These are phyloP conservation scores for Abelmoschus esculentus DNA, from an alignment of 345 rosid genomes.

Conservation along the genomic window DNA sequence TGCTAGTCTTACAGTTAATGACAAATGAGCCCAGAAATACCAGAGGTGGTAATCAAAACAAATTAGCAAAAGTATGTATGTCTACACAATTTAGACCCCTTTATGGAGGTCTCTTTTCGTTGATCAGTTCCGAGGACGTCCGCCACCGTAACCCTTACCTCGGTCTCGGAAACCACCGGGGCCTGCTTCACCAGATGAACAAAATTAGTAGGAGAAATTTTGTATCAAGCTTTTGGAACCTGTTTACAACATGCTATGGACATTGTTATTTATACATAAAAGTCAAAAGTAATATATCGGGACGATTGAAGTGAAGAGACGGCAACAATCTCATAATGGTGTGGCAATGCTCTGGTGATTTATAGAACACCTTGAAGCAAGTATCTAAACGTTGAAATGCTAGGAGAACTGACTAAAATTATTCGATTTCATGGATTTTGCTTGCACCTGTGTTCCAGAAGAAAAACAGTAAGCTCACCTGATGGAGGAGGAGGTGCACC, in stretches of 20 bases:
- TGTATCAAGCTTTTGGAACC: neutral
- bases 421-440: neutral
- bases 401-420: neutral
- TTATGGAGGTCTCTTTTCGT: neutral
- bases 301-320: neutral
- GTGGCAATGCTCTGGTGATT: neutral
- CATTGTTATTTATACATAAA: neutral
- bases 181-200: slow-evolving; percentile 21
- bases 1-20: neutral
- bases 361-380: neutral
- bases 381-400: neutral
- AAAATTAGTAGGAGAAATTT: neutral
- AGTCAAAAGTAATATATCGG: too few relatives aligned
- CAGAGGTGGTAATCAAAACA: neutral
- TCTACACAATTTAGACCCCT: slow-evolving; percentile 4
- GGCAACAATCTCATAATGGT: neutral
- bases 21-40: neutral
- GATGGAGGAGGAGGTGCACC: slow-evolving; percentile 74
- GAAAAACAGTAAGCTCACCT: slow-evolving; percentile 39
- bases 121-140: slow-evolving; percentile 35
- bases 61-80: neutral
- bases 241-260: neutral
- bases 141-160: slow-evolving; percentile 40
- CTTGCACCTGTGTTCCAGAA: neutral
- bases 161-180: slow-evolving; percentile 47